Evolutionary conservation across 805 yeast species (phyloP), one percentile per base, ranked within the genome.

Genomic region (Debaryomyces castellii): DNA sequence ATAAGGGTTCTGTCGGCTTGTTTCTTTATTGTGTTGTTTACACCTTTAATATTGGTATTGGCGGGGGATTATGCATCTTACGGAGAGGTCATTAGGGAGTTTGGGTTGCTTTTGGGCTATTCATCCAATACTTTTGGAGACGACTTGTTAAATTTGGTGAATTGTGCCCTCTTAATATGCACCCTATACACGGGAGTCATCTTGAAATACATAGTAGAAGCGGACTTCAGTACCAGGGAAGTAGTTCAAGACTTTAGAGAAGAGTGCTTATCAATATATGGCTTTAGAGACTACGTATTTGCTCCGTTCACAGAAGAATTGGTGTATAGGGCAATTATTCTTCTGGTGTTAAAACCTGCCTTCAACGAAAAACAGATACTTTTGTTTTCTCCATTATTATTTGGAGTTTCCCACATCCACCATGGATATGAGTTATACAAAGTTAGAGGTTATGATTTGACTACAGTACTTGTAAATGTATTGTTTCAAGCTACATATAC

Each of bases 221-320:
- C 20, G 11, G 21, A 37, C 2, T 37, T 22, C 11, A 14, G 20
- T 7, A 23, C 14, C 20, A 5, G 16, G 7, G 44, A 11, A 27
- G 48, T 30, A 20, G 35, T 17, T 18, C 44, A 36, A 45, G 71
- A 63, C 23, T 46, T 66, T 14, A 5, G 4, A 1, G 48, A 52
- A 1, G 58, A 52, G 20, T 53, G 67, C 18, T 11, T 32, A 7
- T 62, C 66, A 6, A 47, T 78, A 3, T 60, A 63, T 21, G 81
- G 82, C 1, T 27, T 81, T 20, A 63, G 94, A 47, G 82, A 85
- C 58, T 71, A 80, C 39, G 45, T 86, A 0, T 67, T 85, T 33
- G 96, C 90, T 0, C 96, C 96, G 3, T 39, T 84, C 2, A 82
- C 92, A 0, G 96, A 89, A 59, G 96, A 89, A 58, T 50, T 87